Percentiles rank a stretch among this genome's conserved stretches.
Evolutionary conservation across 768 basidiomycete genomes (phyloP).

Genomic region (Kwoniella newhampshirensis): DNA sequence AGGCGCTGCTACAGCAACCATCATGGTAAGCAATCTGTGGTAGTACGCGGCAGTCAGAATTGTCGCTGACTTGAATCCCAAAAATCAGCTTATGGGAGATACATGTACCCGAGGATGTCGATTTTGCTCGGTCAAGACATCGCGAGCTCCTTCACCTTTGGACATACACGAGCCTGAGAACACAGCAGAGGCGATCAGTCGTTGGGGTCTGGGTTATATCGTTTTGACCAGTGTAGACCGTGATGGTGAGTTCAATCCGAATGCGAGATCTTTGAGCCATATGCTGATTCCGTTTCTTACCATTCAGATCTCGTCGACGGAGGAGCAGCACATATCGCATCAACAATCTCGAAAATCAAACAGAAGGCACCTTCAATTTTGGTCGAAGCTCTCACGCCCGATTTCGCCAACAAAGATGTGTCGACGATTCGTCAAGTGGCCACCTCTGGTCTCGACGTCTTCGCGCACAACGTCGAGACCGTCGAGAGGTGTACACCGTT

Average conservation of each 20-base stretch:
- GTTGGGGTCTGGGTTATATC: conserved; percentile 98
- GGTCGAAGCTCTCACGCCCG: conserved; percentile 93
- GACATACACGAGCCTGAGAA: conserved; percentile 97
- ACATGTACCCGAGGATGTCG: conserved; percentile 97
- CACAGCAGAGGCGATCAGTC: conserved; percentile 94
- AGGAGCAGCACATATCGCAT: conserved; percentile 89
- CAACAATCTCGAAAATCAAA: conserved; percentile 92
- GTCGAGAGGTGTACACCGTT: conserved; percentile 90
- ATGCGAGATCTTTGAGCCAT: too few species aligned
- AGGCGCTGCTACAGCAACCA: conserved; percentile 89
- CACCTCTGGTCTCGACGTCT: conserved; percentile 91
- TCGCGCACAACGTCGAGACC: conserved; percentile 96
- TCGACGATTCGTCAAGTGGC: conserved; percentile 79
- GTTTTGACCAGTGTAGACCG: conserved; percentile 95
- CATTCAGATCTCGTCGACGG: conserved; percentile 91
- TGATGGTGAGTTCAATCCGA: conserved; percentile 67
- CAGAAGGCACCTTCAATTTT: conserved; percentile 94
- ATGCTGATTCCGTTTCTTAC: neutral
- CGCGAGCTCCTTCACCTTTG: conserved; percentile 77
- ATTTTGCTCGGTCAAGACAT: conserved; percentile 97
- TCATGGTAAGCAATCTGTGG: conserved; percentile 84
- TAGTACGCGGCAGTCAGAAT: neutral
- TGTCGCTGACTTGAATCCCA: neutral
- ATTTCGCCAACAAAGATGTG: conserved; percentile 73
- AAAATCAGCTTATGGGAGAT: conserved; percentile 87